Base-by-base conservation (phyloP, 148 eudicot species). In the Diospyros kaki region DNA sequence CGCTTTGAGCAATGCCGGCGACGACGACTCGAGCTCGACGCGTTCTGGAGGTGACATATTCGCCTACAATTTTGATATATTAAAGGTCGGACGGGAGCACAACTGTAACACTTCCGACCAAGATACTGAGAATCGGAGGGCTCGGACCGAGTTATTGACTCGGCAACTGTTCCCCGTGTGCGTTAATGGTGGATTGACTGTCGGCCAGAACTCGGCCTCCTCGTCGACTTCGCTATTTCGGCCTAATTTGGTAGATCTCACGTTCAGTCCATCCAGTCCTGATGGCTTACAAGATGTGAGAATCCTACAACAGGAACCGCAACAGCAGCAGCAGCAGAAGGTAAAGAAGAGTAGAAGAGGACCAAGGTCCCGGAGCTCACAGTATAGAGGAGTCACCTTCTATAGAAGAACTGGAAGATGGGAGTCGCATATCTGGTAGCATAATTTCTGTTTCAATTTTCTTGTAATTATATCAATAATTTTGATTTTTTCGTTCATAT, bases 341-440 rank as follows among this genome's bases (percentile, higher is more conserved):
- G 83, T 66, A 69, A 87, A 78, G 86, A 89, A 85, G 86, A 87
- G 91, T 67, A 82, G 93, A 58, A 71, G 93, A 69, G 93, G 93
- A 7, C 93, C 93, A 71, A 82, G 86, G 87, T 87, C 91, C 0
- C 69, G 89, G 63, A 89, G 93, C 77, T 89, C 93, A 4, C 88
- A 89, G 72, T 89, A 87, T 73, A 81, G 93, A 58, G 93, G 93
- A 39, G 93, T 89, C 18, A 89, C 93, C 40, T 89, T 83, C 73
- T 89, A 89, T 58, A 69, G 90, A 56, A 86, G 93, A 50, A 89
- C 93, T 71, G 93, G 93, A 56, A 73, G 93, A 82, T 89, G 91
- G 93, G 93, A 89, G 79, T 89, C 93, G 4, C 93, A 87, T 76
- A 87, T 87, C 45, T 87, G 90, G 90, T 45, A 50, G 60, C 38